Evolutionary conservation across 495 filamentous ascomycete species (phyloP).

Genomic region (Sporormia fimetaria): DNA sequence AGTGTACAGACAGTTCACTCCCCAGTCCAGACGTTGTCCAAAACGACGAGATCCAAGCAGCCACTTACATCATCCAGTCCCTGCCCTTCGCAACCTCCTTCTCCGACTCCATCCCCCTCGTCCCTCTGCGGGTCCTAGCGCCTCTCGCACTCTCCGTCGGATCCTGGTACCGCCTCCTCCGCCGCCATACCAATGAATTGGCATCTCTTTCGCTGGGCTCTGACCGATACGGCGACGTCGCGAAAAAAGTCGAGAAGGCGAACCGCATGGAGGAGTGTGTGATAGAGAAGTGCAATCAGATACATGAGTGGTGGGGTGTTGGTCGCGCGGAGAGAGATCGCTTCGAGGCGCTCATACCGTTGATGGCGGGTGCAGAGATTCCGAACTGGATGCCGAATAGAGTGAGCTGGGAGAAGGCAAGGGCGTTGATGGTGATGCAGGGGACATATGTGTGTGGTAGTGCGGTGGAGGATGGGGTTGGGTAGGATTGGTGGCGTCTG

Average conservation of each 20-base stretch:
- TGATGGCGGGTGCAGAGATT: conserved; percentile 2
- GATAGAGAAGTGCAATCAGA: background rate
- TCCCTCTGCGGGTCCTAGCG: conserved; percentile 1
- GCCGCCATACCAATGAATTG: background rate
- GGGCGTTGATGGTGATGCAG: too few species aligned
- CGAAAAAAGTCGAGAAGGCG: background rate
- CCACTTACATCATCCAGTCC: conserved; percentile 1
- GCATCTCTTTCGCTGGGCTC: background rate
- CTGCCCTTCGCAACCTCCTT: background rate
- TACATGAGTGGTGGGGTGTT: conserved; percentile 3
- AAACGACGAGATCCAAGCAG: background rate
- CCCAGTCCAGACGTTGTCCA: background rate
- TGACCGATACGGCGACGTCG: background rate
- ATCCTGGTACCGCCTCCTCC: conserved; percentile 1
- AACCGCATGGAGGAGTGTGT: conserved; percentile 3
- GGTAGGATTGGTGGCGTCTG: too few species aligned
- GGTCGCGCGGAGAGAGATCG: background rate
- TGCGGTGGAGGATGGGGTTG: too few species aligned
- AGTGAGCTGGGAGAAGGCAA: too few species aligned
- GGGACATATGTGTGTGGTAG: too few species aligned
- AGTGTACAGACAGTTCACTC: background rate
- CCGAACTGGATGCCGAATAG: background rate
- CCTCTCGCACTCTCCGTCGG: background rate
- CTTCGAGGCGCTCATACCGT: background rate
- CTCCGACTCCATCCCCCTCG: background rate